A percentile compares a stretch with the other conserved stretches of the same genome.
Conservation (phyloP, 352 stramenopile species). For the Globisporangium lucens region DNA sequence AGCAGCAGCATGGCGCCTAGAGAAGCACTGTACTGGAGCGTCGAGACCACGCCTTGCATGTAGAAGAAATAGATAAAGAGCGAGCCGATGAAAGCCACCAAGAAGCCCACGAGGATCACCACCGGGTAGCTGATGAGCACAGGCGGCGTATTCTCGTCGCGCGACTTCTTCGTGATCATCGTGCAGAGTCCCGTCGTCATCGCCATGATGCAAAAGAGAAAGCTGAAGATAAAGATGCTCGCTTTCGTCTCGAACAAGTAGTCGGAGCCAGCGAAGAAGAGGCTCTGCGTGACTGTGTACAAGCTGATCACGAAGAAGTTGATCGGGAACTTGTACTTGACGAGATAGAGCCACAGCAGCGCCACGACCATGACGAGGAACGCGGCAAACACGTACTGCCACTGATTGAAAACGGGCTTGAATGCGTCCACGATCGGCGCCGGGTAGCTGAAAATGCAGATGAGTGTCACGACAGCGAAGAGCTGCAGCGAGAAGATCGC, state of each 20-base stretch:
- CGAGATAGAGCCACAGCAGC: conserved; percentile 66
- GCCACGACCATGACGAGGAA: conserved; percentile 51
- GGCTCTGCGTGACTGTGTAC: conserved; percentile 58
- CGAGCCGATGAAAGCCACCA: conserved; percentile 52
- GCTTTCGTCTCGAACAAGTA: conserved; percentile 53
- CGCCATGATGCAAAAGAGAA: conserved; percentile 59
- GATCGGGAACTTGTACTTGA: conserved; percentile 70
- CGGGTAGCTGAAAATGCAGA: conserved; percentile 38
- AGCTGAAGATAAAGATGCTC: conserved; percentile 64
- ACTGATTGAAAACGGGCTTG: conserved; percentile 33
- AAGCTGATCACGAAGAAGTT: conserved; percentile 62
- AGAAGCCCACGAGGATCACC: conserved; percentile 48
- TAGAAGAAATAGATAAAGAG: conserved; percentile 62
- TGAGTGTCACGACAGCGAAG: conserved; percentile 40
- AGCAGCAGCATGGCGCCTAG: conserved; percentile 56
- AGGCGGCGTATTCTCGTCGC: conserved; percentile 26
- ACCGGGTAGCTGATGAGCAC: conserved; percentile 60
- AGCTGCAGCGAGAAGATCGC: conserved; percentile 72
- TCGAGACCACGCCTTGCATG: conserved; percentile 48
- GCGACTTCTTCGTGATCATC: conserved; percentile 36
- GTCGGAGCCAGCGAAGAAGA: conserved; percentile 60
- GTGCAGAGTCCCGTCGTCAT: conserved; percentile 59
- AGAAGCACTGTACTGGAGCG: conserved; percentile 49
- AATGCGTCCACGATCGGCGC: conserved; percentile 28
- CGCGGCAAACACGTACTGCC: conserved; percentile 49